Percentiles rank a stretch among this genome's conserved stretches.
These are phyloP conservation scores for Penicillium sp. DNA, from an alignment of 2,329 filamentous ascomycete species.

Conservation along the genomic window DNA sequence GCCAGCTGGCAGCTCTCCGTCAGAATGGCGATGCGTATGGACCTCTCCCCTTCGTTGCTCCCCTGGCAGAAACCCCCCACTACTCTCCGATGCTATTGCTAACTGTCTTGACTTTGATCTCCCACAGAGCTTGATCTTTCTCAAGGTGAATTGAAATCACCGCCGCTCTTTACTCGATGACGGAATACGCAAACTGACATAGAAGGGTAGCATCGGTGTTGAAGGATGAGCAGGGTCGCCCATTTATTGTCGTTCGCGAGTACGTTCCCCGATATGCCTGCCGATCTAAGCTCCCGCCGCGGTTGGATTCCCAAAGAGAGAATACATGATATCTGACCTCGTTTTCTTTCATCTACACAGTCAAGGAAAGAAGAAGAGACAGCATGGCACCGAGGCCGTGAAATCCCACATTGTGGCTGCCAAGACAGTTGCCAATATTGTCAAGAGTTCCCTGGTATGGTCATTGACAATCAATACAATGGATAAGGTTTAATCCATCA, in stretches of 20 bases:
- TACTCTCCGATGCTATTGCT: conserved; percentile 29
- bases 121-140: conserved; percentile 48
- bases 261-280: conserved; percentile 51
- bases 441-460: conserved; percentile 83
- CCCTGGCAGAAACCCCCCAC: conserved; percentile 18
- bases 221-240: conserved; percentile 95
- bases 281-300: conserved; percentile 3
- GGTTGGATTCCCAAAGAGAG: conserved; percentile 7
- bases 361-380: conserved; percentile 96
- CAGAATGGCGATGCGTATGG: conserved; percentile 50
- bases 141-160: conserved; percentile 39
- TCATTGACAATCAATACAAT: neutral
- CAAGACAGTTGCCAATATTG: conserved; percentile 91
- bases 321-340: conserved; percentile 26
- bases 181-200: conserved; percentile 21
- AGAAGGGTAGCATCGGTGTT: conserved; percentile 63
- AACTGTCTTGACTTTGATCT: conserved; percentile 20
- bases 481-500: conserved; percentile 9
- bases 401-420: conserved; percentile 98
- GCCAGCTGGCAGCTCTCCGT: conserved; percentile 36
- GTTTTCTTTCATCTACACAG: conserved; percentile 46
- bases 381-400: conserved; percentile 93
- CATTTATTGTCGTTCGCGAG: conserved; percentile 98
- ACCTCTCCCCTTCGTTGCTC: conserved; percentile 13
- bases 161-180: conserved; percentile 21